phyloP scores from a whole-genome alignment of 371 early-diverging fungal species.

The Mucor mucedo region DNA sequence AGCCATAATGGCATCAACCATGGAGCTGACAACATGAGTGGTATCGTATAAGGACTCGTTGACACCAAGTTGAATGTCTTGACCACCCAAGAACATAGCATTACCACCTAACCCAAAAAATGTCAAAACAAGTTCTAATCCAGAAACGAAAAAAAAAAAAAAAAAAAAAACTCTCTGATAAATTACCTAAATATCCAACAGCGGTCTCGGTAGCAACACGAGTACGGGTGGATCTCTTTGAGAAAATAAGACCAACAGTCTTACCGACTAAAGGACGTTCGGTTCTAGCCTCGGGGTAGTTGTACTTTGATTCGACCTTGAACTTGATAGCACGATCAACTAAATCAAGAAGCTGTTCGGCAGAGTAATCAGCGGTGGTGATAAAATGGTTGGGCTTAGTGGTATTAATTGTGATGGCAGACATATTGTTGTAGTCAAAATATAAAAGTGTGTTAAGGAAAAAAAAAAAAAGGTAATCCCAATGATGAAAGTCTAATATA shows the following conservation, averaged over 20 bases:
- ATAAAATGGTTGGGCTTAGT: conserved; percentile 52
- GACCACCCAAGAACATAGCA: conserved; percentile 89
- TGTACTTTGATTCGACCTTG: conserved; percentile 51
- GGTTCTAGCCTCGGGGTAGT: conserved; percentile 39
- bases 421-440: conserved; percentile 4
- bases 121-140: conserved; percentile 1
- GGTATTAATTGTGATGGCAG: conserved; percentile 20
- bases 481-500: conserved; percentile 2
- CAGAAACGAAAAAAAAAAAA: not conserved
- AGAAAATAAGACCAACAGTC: conserved; percentile 87
- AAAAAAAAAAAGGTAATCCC: conserved; percentile 2
- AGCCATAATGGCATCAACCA: conserved; percentile 95
- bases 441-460: conserved; percentile 4
- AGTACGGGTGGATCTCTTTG: conserved; percentile 95
- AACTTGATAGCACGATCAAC: conserved; percentile 48
- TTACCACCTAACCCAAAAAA: conserved; percentile 76
- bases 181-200: conserved; percentile 77
- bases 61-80: conserved; percentile 94
- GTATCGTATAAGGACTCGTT: conserved; percentile 93
- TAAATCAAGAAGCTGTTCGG: conserved; percentile 51
- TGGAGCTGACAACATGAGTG: conserved; percentile 86
- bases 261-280: conserved; percentile 72
- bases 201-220: conserved; percentile 95
- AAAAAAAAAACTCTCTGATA: not conserved
- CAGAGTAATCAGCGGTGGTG: conserved; percentile 54